A percentile compares a stretch with the other conserved stretches of the same genome.
phyloP scores from a whole-genome alignment of 176 grass and related monocot genomes.

The Oropetium thomaeum region DNA sequence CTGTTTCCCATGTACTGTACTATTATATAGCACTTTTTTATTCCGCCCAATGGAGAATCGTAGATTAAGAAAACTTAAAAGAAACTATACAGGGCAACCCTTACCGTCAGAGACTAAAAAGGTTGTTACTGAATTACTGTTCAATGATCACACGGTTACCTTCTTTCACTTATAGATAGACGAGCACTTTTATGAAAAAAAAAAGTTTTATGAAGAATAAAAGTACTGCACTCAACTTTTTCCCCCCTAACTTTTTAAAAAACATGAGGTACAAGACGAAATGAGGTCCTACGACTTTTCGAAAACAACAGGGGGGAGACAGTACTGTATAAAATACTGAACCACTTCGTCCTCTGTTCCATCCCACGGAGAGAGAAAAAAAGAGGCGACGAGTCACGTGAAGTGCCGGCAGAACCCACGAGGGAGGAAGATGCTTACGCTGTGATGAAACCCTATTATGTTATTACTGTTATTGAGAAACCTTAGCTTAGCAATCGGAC shows the following conservation, averaged over 20 bases:
- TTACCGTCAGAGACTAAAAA: not conserved
- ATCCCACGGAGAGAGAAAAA: not conserved
- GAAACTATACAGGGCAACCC: not conserved
- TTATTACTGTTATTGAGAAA: not conserved
- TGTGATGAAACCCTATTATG: constrained; percentile 16
- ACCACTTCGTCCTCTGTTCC: constrained; percentile 16
- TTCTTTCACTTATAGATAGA: not conserved
- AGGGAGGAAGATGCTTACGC: constrained; percentile 37
- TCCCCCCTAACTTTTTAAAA: not conserved
- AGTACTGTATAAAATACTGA: constrained; percentile 6
- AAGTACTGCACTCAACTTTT: not conserved
- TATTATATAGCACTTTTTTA: not conserved
- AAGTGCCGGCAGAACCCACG: constrained; percentile 9
- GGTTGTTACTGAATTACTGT: not conserved
- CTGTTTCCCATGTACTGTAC: constrained; percentile 14
- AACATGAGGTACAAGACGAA: constrained; percentile 2
- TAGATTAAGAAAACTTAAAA: not conserved
- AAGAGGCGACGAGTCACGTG: too few relatives aligned
- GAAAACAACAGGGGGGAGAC: not conserved
- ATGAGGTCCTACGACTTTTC: not conserved
- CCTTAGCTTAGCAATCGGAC: not conserved
- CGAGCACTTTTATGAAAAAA: not conserved
- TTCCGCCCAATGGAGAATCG: not conserved
- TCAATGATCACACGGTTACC: not conserved
- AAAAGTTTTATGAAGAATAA: too few relatives aligned